Evolutionary conservation across 2,329 filamentous ascomycete genomes (phyloP).

Genomic region (Pestalotiopsis sp.): DNA sequence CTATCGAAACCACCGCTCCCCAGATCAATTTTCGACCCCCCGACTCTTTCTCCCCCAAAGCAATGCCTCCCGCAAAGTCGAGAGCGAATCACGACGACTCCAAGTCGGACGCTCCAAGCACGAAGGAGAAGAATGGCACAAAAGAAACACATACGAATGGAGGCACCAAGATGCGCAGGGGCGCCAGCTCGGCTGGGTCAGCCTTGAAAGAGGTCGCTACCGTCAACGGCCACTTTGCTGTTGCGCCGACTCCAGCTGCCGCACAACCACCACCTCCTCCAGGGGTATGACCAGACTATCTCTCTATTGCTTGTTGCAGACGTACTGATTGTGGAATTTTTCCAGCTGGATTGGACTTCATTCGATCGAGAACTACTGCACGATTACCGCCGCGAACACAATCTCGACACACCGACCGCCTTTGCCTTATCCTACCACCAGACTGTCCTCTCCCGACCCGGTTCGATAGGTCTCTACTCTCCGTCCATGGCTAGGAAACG

Average conservation of each 20-base stretch:
- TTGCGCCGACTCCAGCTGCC: conserved; percentile 17
- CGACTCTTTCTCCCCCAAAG: neutral
- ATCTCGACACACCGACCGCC: conserved; percentile 69
- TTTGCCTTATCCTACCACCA: conserved; percentile 68
- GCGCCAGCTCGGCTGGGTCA: conserved; percentile 53
- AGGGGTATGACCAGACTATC: conserved; percentile 25
- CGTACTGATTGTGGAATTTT: conserved; percentile 15
- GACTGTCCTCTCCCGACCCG: conserved; percentile 61
- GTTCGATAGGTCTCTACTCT: conserved; percentile 70
- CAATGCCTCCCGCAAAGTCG: conserved; percentile 28
- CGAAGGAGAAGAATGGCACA: conserved; percentile 34
- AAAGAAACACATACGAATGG: conserved; percentile 42
- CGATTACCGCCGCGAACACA: conserved; percentile 74
- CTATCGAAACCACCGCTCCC: too few relatives aligned
- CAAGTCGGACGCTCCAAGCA: conserved; percentile 36
- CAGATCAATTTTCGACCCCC: neutral
- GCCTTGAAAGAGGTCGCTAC: conserved; percentile 46
- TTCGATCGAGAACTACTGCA: conserved; percentile 72
- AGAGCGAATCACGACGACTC: conserved; percentile 35
- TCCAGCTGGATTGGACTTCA: conserved; percentile 65
- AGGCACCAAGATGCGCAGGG: conserved; percentile 53
- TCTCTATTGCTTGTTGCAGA: conserved; percentile 12
- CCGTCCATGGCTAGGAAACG: conserved; percentile 74
- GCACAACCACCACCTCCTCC: conserved; percentile 25
- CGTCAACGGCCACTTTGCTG: conserved; percentile 31